Evolutionary conservation across 768 basidiomycete genomes (phyloP).

Genomic region (Botryobasidium botryosum): DNA sequence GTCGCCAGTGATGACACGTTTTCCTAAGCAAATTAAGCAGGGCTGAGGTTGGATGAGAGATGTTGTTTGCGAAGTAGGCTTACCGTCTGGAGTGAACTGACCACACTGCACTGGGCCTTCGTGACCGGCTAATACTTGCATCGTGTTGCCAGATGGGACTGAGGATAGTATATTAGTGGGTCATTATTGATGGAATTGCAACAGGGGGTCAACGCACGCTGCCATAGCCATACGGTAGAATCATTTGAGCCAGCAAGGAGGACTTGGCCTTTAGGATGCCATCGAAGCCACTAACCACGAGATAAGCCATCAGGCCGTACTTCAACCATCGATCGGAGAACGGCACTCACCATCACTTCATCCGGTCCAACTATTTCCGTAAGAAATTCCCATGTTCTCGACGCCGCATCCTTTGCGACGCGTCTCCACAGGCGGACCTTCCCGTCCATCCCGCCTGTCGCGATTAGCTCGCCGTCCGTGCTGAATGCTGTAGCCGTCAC

Average conservation of each 20-base stretch:
- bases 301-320: background rate
- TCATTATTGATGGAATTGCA: background rate
- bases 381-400: conserved; percentile 82
- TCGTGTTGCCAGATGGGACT: conserved; percentile 91
- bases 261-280: conserved; percentile 89
- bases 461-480: conserved; percentile 77
- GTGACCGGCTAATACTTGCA: conserved; percentile 94
- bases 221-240: conserved; percentile 92
- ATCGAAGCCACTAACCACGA: conserved; percentile 58
- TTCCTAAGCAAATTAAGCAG: conserved; percentile 36
- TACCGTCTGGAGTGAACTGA: conserved; percentile 82
- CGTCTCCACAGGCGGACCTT: conserved; percentile 82
- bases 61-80: conserved; percentile 11
- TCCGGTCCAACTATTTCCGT: conserved; percentile 87
- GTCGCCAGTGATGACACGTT: conserved; percentile 77
- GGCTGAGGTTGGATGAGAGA: no score
- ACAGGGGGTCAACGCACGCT: conserved; percentile 39
- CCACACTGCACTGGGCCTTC: conserved; percentile 70
- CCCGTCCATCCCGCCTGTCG: conserved; percentile 98
- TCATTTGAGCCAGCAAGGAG: conserved; percentile 88
- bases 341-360: conserved; percentile 75
- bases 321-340: background rate
- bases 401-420: conserved; percentile 31
- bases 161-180: conserved; percentile 9
- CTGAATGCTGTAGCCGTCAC: conserved; percentile 69